These are phyloP conservation scores for Trametes versicolor DNA, from an alignment of 1,284 basidiomycete species.

Conservation along the genomic window DNA sequence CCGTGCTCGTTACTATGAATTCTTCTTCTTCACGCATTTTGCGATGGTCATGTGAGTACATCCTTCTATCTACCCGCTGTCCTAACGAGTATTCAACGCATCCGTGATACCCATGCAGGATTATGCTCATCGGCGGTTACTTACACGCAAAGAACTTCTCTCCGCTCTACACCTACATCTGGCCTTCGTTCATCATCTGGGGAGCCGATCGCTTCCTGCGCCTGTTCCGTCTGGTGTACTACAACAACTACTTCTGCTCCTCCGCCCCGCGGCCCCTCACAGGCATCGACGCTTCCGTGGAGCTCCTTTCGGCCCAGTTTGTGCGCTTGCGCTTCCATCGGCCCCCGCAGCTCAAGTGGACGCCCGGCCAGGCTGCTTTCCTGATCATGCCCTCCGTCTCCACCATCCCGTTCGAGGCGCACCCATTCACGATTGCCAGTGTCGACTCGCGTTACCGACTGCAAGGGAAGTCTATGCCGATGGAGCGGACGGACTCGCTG, in stretches of 20 bases:
- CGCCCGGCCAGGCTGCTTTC: conserved; percentile 61
- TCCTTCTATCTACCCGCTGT: not conserved
- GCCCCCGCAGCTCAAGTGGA: conserved; percentile 52
- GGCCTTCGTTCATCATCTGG: conserved; percentile 72
- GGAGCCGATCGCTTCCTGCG: conserved; percentile 67
- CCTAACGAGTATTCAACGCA: not conserved
- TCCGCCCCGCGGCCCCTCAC: conserved; percentile 41
- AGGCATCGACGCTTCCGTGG: conserved; percentile 49
- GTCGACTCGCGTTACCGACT: conserved; percentile 41
- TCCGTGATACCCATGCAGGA: conserved; percentile 5
- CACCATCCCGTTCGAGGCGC: conserved; percentile 54
- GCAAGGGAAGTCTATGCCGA: conserved; percentile 10
- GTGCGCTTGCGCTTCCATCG: conserved; percentile 58
- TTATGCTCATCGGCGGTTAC: conserved; percentile 37
- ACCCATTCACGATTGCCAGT: conserved; percentile 64
- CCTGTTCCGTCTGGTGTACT: conserved; percentile 55
- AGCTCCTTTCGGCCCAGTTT: conserved; percentile 58
- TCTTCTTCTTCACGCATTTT: conserved; percentile 39
- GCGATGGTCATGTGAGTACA: conserved; percentile 34
- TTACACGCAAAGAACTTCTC: conserved; percentile 46
- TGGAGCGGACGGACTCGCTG: not conserved
- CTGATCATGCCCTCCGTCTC: conserved; percentile 56
- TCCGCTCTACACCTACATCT: conserved; percentile 47
- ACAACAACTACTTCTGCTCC: conserved; percentile 56
- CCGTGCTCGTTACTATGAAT: conserved; percentile 36